Evolutionary conservation across 129 eudicot species (phyloP), one percentile per base, ranked within the genome.

Genomic region (Escallonia rubra): DNA sequence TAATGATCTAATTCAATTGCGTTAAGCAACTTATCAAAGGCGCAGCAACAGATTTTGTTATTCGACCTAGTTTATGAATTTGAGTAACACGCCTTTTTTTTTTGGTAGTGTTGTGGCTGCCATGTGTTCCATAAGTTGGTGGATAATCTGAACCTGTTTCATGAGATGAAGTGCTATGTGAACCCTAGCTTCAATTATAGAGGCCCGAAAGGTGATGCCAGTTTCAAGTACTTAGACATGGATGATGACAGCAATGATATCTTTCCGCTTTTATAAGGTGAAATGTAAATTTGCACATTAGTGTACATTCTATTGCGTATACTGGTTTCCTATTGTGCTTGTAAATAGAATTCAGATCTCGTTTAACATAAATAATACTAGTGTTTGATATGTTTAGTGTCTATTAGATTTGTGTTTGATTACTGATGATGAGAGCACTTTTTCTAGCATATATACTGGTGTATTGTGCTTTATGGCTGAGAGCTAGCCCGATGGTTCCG

Each of bases 61-160:
- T 23, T 23, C 0, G 34, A 23, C 34, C 1, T 23, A 23, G 34
- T 23, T 23, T 23, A 23, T 23, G 34, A 23, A 23, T 23, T 23
- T 1, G 34, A 23, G 0, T 23, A 23, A 23, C 34, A 23, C 34
- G 34, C 34, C 34, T 23, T 23, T 23, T 23, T 0, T 23, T 23
- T 23, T 23, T 23, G 34, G 34, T 65, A 90, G 95, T 90, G 97
- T 73, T 90, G 97, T 61, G 97, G 97, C 55, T 90, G 97, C 83
- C 85, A 87, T 78, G 75, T 88, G 40, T 90, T 79, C 68, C 95
- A 90, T 76, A 87, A 90, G 84, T 90, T 90, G 74, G 97, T 90
- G 78, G 97, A 90, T 79, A 82, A 90, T 73, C 68, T 90, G 87
- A 87, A 90, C 72, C 83, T 90, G 47, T 90, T 90, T 67, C 85